phyloP scores from a whole-genome alignment of 208 protist genomes.

The Trypanosoma grayi region DNA sequence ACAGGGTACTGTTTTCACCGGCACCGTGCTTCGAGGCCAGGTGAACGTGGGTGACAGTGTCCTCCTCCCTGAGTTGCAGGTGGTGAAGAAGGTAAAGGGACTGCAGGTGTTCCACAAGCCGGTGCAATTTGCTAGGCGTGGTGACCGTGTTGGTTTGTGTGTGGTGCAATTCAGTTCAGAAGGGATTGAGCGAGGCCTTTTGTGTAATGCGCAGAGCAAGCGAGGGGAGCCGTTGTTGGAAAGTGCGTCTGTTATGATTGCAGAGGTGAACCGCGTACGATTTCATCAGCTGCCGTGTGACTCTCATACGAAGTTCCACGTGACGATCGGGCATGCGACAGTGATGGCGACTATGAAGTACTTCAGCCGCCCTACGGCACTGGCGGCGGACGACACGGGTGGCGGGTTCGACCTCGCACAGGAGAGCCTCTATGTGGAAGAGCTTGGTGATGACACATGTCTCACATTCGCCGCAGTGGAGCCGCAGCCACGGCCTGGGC shows the following conservation, averaged over 20 bases:
- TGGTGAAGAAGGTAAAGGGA: constrained; percentile 88
- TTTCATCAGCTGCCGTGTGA: constrained; percentile 72
- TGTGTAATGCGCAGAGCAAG: constrained; percentile 38
- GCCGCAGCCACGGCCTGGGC: constrained; percentile 7
- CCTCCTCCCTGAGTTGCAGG: constrained; percentile 85
- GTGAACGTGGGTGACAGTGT: constrained; percentile 81
- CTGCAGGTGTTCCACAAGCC: constrained; percentile 94
- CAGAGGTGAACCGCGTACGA: constrained; percentile 65
- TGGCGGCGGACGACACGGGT: not conserved
- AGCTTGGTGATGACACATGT: constrained; percentile 34
- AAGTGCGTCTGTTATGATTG: constrained; percentile 40
- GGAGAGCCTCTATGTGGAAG: constrained; percentile 48
- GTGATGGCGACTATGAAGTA: constrained; percentile 84
- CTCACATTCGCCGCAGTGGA: constrained; percentile 22
- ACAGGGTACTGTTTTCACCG: constrained; percentile 96
- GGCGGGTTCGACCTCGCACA: constrained; percentile 27
- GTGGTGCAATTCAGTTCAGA: constrained; percentile 92
- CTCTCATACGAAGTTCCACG: constrained; percentile 70
- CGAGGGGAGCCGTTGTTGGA: constrained; percentile 3
- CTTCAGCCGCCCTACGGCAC: constrained; percentile 37
- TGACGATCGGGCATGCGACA: constrained; percentile 84
- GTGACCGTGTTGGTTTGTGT: constrained; percentile 92
- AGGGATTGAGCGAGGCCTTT: constrained; percentile 86
- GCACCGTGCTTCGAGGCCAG: constrained; percentile 91
- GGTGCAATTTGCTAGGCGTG: constrained; percentile 64